Percentiles rank a stretch among this genome's conserved stretches.
Conservation (phyloP, 1,284 basidiomycete species). For the Kwoniella shivajii region DNA sequence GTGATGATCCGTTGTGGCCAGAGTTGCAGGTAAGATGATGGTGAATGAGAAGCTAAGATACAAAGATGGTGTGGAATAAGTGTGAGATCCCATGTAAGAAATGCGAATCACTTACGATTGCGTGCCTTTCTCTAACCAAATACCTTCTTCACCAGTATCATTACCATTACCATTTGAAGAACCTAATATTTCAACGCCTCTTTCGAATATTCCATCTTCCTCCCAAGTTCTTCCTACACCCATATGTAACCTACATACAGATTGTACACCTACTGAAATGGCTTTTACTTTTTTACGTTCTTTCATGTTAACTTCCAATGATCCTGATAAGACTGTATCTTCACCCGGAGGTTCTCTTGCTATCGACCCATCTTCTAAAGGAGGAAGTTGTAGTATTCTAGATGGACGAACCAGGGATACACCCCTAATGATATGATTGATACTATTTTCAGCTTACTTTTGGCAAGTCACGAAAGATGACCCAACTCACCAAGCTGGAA, state of each 20-base stretch:
- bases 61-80: neutral
- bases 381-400: conserved; percentile 34
- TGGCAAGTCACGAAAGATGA: neutral
- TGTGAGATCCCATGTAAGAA: neutral
- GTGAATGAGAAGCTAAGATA: conserved; percentile 37
- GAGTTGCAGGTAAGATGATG: conserved; percentile 41
- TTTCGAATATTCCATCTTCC: conserved; percentile 50
- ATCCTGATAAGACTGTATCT: conserved; percentile 48
- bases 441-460: neutral
- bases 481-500: conserved; percentile 47
- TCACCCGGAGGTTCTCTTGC: conserved; percentile 42
- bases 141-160: conserved; percentile 36
- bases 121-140: conserved; percentile 49
- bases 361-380: conserved; percentile 28
- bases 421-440: conserved; percentile 33
- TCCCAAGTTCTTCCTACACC: conserved; percentile 42
- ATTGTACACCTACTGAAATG: conserved; percentile 49
- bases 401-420: conserved; percentile 44
- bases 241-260: conserved; percentile 41
- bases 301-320: conserved; percentile 50
- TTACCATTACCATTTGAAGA: conserved; percentile 22
- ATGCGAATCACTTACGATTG: conserved; percentile 29
- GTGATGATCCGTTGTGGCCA: conserved; percentile 40
- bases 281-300: conserved; percentile 43
- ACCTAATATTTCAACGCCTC: conserved; percentile 41